Percentiles rank a stretch among this genome's conserved stretches.
Conservation (phyloP, 2,329 filamentous ascomycete species). For the Pseudocercospora vitis region DNA sequence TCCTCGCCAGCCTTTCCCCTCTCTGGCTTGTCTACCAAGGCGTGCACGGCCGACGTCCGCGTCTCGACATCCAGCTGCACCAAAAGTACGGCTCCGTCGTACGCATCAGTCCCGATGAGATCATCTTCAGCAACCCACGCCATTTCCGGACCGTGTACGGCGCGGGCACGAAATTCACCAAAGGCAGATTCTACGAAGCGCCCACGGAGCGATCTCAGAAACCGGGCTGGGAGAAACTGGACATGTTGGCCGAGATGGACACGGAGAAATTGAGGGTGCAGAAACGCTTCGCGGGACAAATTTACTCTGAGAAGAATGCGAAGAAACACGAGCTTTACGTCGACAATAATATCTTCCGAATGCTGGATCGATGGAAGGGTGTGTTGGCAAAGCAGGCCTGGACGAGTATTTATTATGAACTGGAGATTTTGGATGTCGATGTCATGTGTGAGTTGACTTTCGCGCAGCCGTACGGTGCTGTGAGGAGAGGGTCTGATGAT, state of each 20-base stretch:
- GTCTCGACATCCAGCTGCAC: conserved; percentile 26
- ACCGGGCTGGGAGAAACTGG: conserved; percentile 33
- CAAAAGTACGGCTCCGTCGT: conserved; percentile 35
- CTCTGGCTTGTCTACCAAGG: conserved; percentile 3
- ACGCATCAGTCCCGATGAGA: conserved; percentile 35
- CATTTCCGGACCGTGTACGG: conserved; percentile 39
- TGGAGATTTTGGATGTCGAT: conserved; percentile 12
- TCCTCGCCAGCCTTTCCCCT: background rate
- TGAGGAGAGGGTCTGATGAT: conserved; percentile 11
- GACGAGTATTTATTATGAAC: conserved; percentile 15
- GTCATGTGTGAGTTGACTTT: conserved; percentile 16
- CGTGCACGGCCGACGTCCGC: background rate
- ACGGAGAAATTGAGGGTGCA: conserved; percentile 15
- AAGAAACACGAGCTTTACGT: conserved; percentile 10
- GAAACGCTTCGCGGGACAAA: conserved; percentile 9
- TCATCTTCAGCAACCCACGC: conserved; percentile 24
- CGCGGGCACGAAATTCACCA: conserved; percentile 45
- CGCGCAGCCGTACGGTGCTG: conserved; percentile 8
- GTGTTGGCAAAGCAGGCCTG: background rate
- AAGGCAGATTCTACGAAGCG: conserved; percentile 43
- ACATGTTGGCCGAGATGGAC: conserved; percentile 14
- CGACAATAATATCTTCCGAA: conserved; percentile 6
- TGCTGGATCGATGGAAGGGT: background rate
- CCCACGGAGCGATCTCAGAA: conserved; percentile 44
- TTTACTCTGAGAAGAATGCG: conserved; percentile 9